A percentile compares a stretch with the other conserved stretches of the same genome.
phyloP scores from a whole-genome alignment of 441 rosid genomes.

The Gossypium davidsonii region DNA sequence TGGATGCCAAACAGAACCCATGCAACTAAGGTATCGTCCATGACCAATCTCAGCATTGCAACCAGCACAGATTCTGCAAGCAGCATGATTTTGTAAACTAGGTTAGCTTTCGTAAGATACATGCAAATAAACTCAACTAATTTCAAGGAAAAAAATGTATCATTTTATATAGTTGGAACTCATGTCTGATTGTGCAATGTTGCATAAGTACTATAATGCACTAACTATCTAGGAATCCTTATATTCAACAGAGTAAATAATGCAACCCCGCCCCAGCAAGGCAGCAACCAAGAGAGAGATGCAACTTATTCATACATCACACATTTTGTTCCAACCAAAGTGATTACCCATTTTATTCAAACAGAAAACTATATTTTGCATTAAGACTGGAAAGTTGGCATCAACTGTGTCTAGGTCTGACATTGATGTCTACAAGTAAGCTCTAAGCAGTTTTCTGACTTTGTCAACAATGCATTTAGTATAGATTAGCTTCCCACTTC shows the following conservation, averaged over 20 bases:
- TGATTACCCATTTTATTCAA: neutral
- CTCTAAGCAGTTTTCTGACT: neutral
- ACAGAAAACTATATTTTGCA: neutral
- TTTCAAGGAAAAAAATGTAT: neutral
- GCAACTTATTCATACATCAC: neutral
- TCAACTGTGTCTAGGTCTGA: neutral
- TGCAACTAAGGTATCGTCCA: conserved; percentile 77
- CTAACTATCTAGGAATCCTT: neutral
- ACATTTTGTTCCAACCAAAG: neutral
- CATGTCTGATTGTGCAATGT: neutral
- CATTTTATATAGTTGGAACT: neutral
- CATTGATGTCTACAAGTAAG: neutral
- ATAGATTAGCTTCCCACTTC: neutral
- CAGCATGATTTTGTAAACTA: conserved; percentile 18
- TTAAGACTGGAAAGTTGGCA: neutral
- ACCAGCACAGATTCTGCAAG: conserved; percentile 69
- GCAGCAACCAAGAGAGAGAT: neutral
- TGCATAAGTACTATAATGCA: neutral
- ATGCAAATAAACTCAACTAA: neutral
- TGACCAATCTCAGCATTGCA: conserved; percentile 75
- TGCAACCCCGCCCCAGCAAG: neutral
- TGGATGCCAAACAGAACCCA: conserved; percentile 93
- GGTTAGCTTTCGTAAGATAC: conserved; percentile 11
- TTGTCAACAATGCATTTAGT: neutral
- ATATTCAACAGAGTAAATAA: neutral